phyloP scores from a whole-genome alignment of 2,329 filamentous ascomycete species.

The Thielaviopsis punctulata region DNA sequence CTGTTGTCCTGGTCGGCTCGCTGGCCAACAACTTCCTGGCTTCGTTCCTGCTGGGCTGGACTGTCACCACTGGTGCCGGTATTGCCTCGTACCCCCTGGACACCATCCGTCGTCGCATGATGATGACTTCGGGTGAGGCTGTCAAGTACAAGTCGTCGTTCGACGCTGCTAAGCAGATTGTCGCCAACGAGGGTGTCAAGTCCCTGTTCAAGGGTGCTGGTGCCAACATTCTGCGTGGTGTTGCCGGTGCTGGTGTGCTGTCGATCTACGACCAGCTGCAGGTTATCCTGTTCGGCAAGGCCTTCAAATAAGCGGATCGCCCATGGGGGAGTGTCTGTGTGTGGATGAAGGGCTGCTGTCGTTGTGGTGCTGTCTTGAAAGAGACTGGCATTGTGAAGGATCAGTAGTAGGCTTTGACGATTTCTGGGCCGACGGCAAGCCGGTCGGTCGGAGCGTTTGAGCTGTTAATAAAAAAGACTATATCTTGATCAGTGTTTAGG shows the following conservation, averaged over 20 bases:
- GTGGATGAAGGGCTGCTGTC: not conserved
- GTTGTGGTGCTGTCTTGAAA: not conserved
- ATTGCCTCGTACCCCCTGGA: slow-evolving; percentile 99
- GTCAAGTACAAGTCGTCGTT: slow-evolving; percentile 99
- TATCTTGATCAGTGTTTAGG: too few relatives aligned
- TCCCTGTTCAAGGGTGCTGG: slow-evolving; percentile 99
- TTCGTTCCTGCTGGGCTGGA: slow-evolving; percentile 96
- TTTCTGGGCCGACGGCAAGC: not conserved
- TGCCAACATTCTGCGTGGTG: slow-evolving; percentile 99
- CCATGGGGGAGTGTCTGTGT: not conserved
- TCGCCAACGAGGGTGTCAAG: slow-evolving; percentile 93
- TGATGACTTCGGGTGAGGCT: slow-evolving; percentile 96
- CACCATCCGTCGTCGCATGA: slow-evolving; percentile 99
- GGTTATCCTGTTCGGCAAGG: slow-evolving; percentile 99
- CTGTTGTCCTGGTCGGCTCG: slow-evolving; percentile 76
- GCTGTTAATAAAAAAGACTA: not conserved
- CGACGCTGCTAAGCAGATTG: slow-evolving; percentile 89
- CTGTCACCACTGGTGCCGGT: slow-evolving; percentile 99
- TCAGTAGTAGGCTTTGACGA: not conserved
- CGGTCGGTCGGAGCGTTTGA: not conserved
- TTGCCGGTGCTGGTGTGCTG: slow-evolving; percentile 99
- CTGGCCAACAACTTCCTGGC: slow-evolving; percentile 99
- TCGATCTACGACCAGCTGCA: slow-evolving; percentile 99
- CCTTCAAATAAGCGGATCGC: slow-evolving; percentile 60
- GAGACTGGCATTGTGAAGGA: not conserved